These are phyloP conservation scores for Kazachstania taianensis DNA, from an alignment of 805 yeast species.

Conservation along the genomic window DNA sequence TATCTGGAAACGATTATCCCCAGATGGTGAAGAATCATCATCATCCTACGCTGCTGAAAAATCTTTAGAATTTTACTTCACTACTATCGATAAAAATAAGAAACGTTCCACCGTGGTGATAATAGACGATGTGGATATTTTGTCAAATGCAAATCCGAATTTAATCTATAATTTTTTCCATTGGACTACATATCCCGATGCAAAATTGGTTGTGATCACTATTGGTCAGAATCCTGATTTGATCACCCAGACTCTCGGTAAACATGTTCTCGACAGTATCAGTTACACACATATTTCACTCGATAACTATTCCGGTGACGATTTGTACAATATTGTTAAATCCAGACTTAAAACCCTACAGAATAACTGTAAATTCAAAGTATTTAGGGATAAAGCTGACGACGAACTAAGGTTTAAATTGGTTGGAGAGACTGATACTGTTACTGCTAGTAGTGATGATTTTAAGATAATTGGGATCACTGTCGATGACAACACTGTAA, in stretches of 20 bases:
- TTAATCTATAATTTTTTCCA: constrained; percentile 92
- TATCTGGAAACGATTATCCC: constrained; percentile 30
- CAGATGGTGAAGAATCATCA: constrained; percentile 26
- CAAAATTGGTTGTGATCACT: constrained; percentile 77
- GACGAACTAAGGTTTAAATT: not conserved
- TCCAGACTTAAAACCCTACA: constrained; percentile 48
- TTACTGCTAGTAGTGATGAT: constrained; percentile 10
- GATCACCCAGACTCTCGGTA: constrained; percentile 80
- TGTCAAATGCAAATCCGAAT: constrained; percentile 63
- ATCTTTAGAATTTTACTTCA: constrained; percentile 60
- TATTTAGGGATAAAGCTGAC: no score
- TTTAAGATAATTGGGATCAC: no score
- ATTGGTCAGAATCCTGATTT: constrained; percentile 94
- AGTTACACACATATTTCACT: constrained; percentile 80
- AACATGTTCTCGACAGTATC: constrained; percentile 77
- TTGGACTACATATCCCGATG: constrained; percentile 80
- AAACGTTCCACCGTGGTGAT: constrained; percentile 52
- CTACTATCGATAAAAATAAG: constrained; percentile 25
- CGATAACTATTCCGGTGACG: constrained; percentile 73
- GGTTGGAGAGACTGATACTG: constrained; percentile 24
- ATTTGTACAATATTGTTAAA: constrained; percentile 61
- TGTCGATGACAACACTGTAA: no score
- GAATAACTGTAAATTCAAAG: constrained; percentile 25
- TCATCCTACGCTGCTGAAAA: constrained; percentile 43
- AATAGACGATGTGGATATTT: constrained; percentile 85